Evolutionary conservation across 192 early-diverging fungal species (phyloP), one percentile per base, ranked within the genome.

Genomic region (Pecoramyces ruminantium): DNA sequence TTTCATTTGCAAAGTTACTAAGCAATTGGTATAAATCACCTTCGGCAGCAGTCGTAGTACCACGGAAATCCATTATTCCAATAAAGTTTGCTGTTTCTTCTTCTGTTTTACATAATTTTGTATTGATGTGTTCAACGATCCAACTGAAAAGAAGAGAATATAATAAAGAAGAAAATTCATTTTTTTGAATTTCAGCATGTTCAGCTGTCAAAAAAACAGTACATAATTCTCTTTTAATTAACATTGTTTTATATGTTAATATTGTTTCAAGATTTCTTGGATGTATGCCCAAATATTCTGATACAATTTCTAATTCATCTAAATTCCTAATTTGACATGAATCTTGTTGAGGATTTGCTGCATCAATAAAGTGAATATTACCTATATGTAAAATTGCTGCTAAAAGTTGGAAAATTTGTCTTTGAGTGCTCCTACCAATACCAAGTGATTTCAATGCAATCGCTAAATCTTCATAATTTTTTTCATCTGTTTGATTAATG

Each of bases 41-140:
- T 17, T 42, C 84, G 4, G 2, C 21, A 9, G 6, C 8, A 67
- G 25, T 67, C 0, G 67, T 86, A 86, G 77, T 78, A 83, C 79
- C 84, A 93, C 81, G 90, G 86, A 86, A 94, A 94, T 15, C 96
- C 95, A 96, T 87, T 77, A 98, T 88, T 79, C 94, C 94, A 82
- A 99, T 89, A 85, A 96, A 96, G 81, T 94, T 96, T 78, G 89
- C 90, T 58, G 87, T 86, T 87, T 84, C 21, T 93, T 90, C 42
- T 87, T 21, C 28, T 29, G 79, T 77, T 77, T 29, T 42, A 83
- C 92, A 94, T 28, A 97, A 85, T 28, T 92, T 91, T 29, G 88
- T 88, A 87, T 99, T 99, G 83, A 97, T 90, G 81, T 93, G 90
- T 85, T 97, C 96, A 12, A 96, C 89, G 28, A 99, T 84, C 92